These are phyloP conservation scores for Apiospora phragmitis DNA, from an alignment of 2,329 filamentous ascomycete species.

Conservation along the genomic window DNA sequence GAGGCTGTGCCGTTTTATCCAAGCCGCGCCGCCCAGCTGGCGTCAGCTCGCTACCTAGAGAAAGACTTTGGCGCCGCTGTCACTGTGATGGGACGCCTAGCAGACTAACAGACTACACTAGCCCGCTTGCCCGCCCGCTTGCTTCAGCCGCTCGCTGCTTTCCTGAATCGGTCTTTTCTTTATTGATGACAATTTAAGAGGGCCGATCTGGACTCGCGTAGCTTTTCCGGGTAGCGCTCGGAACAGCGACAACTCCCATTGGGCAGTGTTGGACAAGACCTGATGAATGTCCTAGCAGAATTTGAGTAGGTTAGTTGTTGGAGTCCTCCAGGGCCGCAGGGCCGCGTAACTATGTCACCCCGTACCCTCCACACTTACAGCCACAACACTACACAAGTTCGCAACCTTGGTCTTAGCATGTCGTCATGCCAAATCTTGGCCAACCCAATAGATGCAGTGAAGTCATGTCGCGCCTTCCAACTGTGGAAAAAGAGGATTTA, in stretches of 20 bases:
- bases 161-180: not conserved
- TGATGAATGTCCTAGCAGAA: not conserved
- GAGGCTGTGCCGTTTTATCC: not conserved
- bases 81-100: not conserved
- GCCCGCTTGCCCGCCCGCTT: not conserved
- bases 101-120: not conserved
- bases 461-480: not conserved
- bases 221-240: not conserved
- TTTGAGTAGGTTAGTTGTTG: slow-evolving; percentile 1
- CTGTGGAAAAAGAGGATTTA: not conserved
- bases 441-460: not conserved
- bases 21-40: not conserved
- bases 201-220: not conserved
- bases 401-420: not conserved
- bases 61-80: not conserved
- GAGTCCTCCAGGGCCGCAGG: not conserved
- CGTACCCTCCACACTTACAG: not conserved
- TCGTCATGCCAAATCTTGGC: not conserved
- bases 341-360: not conserved
- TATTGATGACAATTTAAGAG: not conserved
- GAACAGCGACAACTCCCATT: not conserved
- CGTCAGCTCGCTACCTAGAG: not conserved
- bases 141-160: not conserved
- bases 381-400: not conserved
- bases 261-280: not conserved